Percentiles rank a stretch among this genome's conserved stretches.
Conservation (phyloP, 2,329 filamentous ascomycete genomes). For the Pseudogymnoascus sp. region DNA sequence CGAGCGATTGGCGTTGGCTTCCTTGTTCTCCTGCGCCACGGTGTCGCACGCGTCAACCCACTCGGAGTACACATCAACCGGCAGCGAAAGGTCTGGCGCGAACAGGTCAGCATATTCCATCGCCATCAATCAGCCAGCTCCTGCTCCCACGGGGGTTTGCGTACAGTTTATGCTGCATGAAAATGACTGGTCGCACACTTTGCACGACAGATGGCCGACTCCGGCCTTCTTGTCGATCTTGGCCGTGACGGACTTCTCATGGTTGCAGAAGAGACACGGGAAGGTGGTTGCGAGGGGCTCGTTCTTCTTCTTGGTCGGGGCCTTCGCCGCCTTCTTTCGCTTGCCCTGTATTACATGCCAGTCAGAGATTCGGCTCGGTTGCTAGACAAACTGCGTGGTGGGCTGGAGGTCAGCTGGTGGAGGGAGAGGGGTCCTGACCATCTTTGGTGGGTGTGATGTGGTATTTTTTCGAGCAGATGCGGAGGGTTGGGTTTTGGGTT, state of each 20-base stretch:
- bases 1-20: constrained; percentile 18
- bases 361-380: not conserved
- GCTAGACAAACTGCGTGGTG: not conserved
- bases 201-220: constrained; percentile 78
- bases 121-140: not conserved
- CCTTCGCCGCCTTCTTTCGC: constrained; percentile 79
- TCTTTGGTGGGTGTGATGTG: constrained; percentile 4
- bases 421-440: constrained; percentile 5
- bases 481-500: not conserved
- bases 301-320: constrained; percentile 48
- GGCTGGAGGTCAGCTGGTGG: not conserved
- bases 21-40: constrained; percentile 54
- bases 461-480: not conserved
- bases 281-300: constrained; percentile 76
- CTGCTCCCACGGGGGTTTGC: not conserved
- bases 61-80: constrained; percentile 93
- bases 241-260: constrained; percentile 84
- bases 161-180: constrained; percentile 87
- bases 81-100: constrained; percentile 67
- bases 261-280: constrained; percentile 96
- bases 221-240: constrained; percentile 91
- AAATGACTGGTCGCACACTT: constrained; percentile 87
- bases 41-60: constrained; percentile 93
- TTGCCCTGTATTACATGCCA: constrained; percentile 59
- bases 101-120: constrained; percentile 15